Conservation (phyloP, 345 rosid genomes). For the Ceriops zippeliana region DNA sequence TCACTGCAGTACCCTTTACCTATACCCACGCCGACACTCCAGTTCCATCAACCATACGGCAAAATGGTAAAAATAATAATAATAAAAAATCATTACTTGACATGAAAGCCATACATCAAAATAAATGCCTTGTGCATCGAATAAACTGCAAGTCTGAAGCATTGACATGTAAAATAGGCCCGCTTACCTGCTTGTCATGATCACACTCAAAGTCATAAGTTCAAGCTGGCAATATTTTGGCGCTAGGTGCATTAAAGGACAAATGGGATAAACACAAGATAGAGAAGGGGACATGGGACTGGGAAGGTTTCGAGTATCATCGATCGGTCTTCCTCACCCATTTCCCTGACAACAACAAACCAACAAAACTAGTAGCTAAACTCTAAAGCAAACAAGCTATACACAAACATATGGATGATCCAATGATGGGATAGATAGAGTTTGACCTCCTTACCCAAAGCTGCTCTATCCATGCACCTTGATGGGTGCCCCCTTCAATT, state of each 20-base stretch:
- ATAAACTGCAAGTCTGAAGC: too few species aligned
- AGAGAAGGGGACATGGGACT: not conserved
- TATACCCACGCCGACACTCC: too few species aligned
- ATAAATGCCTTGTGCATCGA: too few species aligned
- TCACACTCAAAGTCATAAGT: not conserved
- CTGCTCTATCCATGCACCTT: not conserved
- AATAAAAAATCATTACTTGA: too few species aligned
- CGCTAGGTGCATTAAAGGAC: not conserved
- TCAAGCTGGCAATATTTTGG: not conserved
- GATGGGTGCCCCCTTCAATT: too few species aligned
- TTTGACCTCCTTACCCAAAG: not conserved
- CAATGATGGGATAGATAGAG: too few species aligned
- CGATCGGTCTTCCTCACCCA: not conserved
- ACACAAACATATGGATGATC: not conserved
- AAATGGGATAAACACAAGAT: not conserved
- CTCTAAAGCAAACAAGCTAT: not conserved
- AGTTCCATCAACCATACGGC: too few species aligned
- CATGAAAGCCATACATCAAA: too few species aligned
- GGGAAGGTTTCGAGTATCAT: not conserved
- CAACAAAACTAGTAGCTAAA: not conserved
- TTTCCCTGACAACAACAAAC: not conserved
- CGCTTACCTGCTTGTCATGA: too few species aligned
- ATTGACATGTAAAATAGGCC: too few species aligned
- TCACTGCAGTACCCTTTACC: too few species aligned
- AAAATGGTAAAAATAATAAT: too few species aligned